These are phyloP conservation scores for Ustilago trichophora DNA, from an alignment of 1,284 basidiomycete species.

Conservation along the genomic window DNA sequence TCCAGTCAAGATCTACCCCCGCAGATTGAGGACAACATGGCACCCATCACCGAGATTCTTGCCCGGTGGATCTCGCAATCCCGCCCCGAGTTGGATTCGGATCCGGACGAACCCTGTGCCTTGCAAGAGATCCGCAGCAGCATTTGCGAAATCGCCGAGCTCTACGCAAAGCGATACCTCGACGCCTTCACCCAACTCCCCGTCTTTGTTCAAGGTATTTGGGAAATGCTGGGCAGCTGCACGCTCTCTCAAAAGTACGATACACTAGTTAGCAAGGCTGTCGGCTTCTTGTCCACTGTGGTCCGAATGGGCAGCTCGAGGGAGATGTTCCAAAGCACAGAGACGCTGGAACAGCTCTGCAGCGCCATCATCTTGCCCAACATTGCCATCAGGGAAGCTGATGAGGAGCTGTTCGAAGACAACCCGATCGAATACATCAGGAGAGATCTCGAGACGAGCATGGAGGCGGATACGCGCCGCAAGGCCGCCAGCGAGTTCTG, in stretches of 20 bases:
- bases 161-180: slow-evolving; percentile 89
- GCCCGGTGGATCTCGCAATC: slow-evolving; percentile 59
- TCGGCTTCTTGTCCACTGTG: slow-evolving; percentile 89
- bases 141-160: slow-evolving; percentile 90
- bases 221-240: slow-evolving; percentile 83
- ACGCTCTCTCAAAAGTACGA: slow-evolving; percentile 80
- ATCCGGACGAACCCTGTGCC: slow-evolving; percentile 84
- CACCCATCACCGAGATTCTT: slow-evolving; percentile 61
- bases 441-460: slow-evolving; percentile 78
- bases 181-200: slow-evolving; percentile 85
- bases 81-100: slow-evolving; percentile 51
- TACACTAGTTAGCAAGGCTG: slow-evolving; percentile 87
- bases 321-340: slow-evolving; percentile 71
- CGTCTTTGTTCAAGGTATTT: slow-evolving; percentile 87
- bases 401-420: slow-evolving; percentile 96
- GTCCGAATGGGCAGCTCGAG: slow-evolving; percentile 74
- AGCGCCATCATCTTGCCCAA: slow-evolving; percentile 94
- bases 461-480: slow-evolving; percentile 77
- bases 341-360: slow-evolving; percentile 83
- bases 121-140: slow-evolving; percentile 86
- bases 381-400: slow-evolving; percentile 84
- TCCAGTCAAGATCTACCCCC: slow-evolving; percentile 95
- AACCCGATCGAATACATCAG: slow-evolving; percentile 95
- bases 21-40: slow-evolving; percentile 87
- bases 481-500: slow-evolving; percentile 93